phyloP scores from a whole-genome alignment of 352 stramenopile genomes.

The Pythium brachiatum region DNA sequence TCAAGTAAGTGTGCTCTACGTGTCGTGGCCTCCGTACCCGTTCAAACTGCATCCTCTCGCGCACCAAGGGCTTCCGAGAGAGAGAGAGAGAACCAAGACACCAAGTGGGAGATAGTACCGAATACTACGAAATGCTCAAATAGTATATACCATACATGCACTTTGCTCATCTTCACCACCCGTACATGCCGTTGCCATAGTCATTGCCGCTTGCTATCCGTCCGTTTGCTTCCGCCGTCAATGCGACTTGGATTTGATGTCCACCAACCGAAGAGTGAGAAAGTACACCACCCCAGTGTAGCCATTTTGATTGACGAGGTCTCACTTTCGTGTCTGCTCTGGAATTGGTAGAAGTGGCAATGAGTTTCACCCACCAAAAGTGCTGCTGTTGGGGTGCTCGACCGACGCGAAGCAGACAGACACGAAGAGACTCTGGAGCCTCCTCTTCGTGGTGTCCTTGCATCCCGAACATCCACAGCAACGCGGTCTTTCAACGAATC shows the following conservation, averaged over 20 bases:
- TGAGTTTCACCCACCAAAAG: not conserved
- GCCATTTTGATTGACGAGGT: not conserved
- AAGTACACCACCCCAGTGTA: not conserved
- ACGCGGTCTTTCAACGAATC: too few relatives aligned
- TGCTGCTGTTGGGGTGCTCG: conserved; percentile 1
- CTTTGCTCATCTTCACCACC: not conserved
- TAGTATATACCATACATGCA: conserved; percentile 1
- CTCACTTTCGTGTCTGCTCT: not conserved
- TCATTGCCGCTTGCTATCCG: too few relatives aligned
- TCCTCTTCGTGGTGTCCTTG: not conserved
- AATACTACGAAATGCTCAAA: conserved; percentile 8
- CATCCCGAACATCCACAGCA: too few relatives aligned
- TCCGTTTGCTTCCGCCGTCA: too few relatives aligned
- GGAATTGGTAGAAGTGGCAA: not conserved
- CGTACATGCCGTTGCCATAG: not conserved
- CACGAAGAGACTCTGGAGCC: too few relatives aligned
- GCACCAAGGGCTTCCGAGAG: not conserved
- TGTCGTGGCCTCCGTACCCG: not conserved
- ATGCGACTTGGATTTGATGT: too few relatives aligned
- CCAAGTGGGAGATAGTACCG: not conserved
- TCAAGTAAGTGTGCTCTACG: conserved; percentile 5
- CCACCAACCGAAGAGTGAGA: not conserved
- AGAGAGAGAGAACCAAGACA: not conserved
- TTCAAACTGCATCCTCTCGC: not conserved
- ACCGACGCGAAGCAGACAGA: not conserved